Conservation (phyloP, 208 protist genomes). For the Strigomonas culicis region DNA sequence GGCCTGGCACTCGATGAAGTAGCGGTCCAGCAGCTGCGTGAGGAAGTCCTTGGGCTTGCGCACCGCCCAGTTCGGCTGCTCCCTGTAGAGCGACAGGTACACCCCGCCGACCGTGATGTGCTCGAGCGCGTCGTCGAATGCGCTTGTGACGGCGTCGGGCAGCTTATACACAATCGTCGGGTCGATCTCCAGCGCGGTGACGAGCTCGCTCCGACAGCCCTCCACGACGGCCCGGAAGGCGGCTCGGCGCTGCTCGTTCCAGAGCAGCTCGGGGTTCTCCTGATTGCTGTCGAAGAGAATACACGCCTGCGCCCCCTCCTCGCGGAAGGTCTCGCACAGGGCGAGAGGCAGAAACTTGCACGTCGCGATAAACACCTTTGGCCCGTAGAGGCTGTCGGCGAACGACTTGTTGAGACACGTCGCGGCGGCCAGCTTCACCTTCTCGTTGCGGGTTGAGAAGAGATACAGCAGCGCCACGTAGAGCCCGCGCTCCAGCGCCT, state of each 20-base stretch:
- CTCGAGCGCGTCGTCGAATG: background rate
- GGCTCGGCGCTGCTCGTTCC: constrained; percentile 73
- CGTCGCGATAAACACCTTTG: constrained; percentile 66
- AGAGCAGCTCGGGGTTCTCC: constrained; percentile 93
- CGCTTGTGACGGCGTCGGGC: constrained; percentile 17
- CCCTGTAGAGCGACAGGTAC: constrained; percentile 73
- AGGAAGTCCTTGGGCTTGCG: constrained; percentile 84
- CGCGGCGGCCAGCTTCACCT: background rate
- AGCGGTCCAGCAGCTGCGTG: constrained; percentile 56
- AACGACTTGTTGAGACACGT: constrained; percentile 46
- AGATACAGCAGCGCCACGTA: constrained; percentile 55
- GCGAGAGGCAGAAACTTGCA: constrained; percentile 81
- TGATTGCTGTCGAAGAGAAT: constrained; percentile 84
- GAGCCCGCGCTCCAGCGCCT: constrained; percentile 70
- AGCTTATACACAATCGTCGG: constrained; percentile 49
- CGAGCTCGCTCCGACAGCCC: constrained; percentile 27
- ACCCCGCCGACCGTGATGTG: constrained; percentile 76
- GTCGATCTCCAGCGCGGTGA: constrained; percentile 23
- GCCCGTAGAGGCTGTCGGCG: constrained; percentile 86
- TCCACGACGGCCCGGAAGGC: constrained; percentile 32
- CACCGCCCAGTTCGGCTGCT: constrained; percentile 76
- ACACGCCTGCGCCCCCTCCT: constrained; percentile 65
- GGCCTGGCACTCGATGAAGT: constrained; percentile 25
- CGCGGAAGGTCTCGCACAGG: constrained; percentile 90
- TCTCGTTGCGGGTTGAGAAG: background rate